Conservation (phyloP, 345 rosid genomes). For the Camelina hispida region DNA sequence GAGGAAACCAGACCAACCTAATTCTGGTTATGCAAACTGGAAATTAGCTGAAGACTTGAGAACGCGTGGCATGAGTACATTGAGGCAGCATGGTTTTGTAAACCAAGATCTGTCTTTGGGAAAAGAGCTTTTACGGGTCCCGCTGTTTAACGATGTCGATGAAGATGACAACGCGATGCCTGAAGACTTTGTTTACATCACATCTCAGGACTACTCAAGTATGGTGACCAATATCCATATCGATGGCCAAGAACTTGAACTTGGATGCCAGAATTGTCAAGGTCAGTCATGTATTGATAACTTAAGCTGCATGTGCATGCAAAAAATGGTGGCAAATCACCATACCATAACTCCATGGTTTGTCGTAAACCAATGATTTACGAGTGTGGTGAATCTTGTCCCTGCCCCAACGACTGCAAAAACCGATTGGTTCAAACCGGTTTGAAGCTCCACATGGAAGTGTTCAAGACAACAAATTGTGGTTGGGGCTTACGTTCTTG, state of each 20-base stretch:
- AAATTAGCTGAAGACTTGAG: neutral
- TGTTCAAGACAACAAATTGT: slow-evolving; percentile 46
- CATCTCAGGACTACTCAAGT: neutral
- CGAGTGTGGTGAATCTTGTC: slow-evolving; percentile 56
- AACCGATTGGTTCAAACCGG: slow-evolving; percentile 50
- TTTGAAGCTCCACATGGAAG: slow-evolving; percentile 48
- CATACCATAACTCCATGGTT: slow-evolving; percentile 34
- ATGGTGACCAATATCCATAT: neutral
- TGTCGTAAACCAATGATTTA: slow-evolving; percentile 39
- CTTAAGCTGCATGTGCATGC: slow-evolving; percentile 45
- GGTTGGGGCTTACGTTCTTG: slow-evolving; percentile 61
- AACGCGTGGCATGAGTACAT: neutral
- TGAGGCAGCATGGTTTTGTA: slow-evolving; percentile 49
- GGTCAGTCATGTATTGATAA: neutral
- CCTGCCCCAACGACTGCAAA: slow-evolving; percentile 44
- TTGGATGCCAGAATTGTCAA: neutral
- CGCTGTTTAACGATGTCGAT: slow-evolving; percentile 79
- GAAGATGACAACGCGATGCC: slow-evolving; percentile 54
- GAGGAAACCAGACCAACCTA: slow-evolving; percentile 58
- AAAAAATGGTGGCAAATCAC: slow-evolving; percentile 42
- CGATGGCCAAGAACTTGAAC: neutral
- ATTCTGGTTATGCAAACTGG: neutral
- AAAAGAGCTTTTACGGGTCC: slow-evolving; percentile 55
- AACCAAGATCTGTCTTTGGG: slow-evolving; percentile 65
- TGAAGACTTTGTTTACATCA: slow-evolving; percentile 53